Base-by-base conservation (phyloP, 176 grass and related monocot genomes). In the Dactylis glomerata region DNA sequence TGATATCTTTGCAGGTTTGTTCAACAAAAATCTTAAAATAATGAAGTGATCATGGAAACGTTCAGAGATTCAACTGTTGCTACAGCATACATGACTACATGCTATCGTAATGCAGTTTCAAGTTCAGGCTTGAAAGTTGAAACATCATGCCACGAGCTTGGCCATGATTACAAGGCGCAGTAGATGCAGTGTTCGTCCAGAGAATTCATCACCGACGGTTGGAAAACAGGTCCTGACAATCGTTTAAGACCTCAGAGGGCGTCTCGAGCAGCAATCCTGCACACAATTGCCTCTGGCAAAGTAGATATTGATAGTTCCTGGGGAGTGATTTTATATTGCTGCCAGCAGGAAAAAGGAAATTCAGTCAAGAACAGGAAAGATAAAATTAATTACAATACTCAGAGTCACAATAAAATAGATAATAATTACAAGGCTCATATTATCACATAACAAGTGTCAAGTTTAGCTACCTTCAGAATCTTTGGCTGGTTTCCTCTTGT, bases 261-360 rank as follows among this genome's bases (percentile, higher is more conserved):
- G 34, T 95, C 93, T 82, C 88, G 86, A 67, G 93, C 93, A 47
- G 93, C 93, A 75, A 95, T 92, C 76, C 90, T 85, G 76, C 93
- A 95, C 38, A 85, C 84, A 33, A 95, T 92, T 49, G 93, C 88
- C 5, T 95, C 86, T 49, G 88, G 77, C 38, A 95, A 55, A 7
- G 88, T 86, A 72, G 87, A 94, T 73, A 94, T 86, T 15, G 87
- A 91, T 19, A 97, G 82, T 91, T 97, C 95, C 64, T 97, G 92
- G 2, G 90, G 79, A 47, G 95, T 41, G 75, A 95, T 91, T 77
- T 97, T 97, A 45, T 90, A 95, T 55, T 97, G 95, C 92, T 97
- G 92, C 50, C 70, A 77, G 58, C 7, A 75, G 47, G 51, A 41
- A 80, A 80, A 71, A 17, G 13, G 34, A 64, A 14, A 16, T 27